These are phyloP conservation scores for Cystofilobasidium bisporidii DNA, from an alignment of 768 basidiomycete genomes.

Conservation along the genomic window DNA sequence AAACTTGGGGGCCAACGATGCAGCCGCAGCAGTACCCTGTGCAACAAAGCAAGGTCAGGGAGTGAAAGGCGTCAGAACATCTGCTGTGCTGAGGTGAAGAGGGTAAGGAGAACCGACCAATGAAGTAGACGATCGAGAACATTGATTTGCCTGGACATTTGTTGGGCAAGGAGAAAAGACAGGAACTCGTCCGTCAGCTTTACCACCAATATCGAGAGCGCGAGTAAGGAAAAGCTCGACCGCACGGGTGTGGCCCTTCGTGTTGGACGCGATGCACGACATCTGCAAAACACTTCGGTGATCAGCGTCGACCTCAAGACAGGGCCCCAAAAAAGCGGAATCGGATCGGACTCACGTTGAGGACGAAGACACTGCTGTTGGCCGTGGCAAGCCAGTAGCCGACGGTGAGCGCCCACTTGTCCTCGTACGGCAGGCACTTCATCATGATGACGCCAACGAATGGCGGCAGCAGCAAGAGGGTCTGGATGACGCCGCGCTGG, in stretches of 20 bases:
- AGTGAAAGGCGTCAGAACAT: background rate
- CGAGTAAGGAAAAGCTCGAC: too few species aligned
- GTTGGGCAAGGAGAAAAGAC: too few species aligned
- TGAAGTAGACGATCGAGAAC: constrained; percentile 26
- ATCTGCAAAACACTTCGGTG: too few species aligned
- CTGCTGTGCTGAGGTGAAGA: background rate
- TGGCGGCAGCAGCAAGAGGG: constrained; percentile 27
- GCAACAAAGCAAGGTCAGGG: background rate
- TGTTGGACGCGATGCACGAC: constrained; percentile 29
- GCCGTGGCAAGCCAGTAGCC: constrained; percentile 28
- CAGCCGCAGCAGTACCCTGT: constrained; percentile 1
- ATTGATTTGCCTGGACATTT: constrained; percentile 30
- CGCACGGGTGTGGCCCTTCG: constrained; percentile 30
- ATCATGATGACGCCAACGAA: constrained; percentile 30
- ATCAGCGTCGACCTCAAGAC: too few species aligned
- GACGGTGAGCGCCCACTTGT: constrained; percentile 30
- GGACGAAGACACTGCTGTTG: constrained; percentile 29
- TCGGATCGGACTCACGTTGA: constrained; percentile 29
- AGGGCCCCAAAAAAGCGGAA: too few species aligned
- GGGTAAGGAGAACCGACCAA: background rate
- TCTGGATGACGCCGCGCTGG: constrained; percentile 30
- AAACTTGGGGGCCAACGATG: constrained; percentile 26
- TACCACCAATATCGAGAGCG: background rate
- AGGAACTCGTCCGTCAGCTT: background rate
- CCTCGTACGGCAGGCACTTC: constrained; percentile 27